Evolutionary conservation across 306 rosid genomes (phyloP).

Genomic region (Ziziphus jujuba): DNA sequence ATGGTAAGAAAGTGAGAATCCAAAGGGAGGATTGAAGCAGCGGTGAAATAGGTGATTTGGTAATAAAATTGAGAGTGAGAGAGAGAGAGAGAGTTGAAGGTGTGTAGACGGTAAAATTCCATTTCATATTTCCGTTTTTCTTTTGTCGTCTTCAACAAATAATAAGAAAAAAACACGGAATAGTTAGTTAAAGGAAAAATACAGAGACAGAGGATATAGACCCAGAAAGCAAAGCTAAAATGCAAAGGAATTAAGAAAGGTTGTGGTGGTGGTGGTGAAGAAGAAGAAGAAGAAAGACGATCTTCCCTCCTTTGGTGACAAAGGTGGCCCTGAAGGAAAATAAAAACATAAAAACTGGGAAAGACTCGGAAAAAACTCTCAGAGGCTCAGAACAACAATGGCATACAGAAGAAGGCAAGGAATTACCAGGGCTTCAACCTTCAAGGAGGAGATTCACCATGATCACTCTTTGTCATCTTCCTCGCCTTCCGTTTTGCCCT

Average conservation of each 20-base stretch:
- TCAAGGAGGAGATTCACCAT: conserved; percentile 68
- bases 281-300: too few relatives aligned
- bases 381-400: too few relatives aligned
- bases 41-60: neutral
- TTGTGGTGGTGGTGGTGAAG: too few relatives aligned
- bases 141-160: neutral
- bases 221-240: neutral
- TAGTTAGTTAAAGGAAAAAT: neutral
- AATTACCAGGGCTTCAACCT: conserved; percentile 65
- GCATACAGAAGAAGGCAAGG: conserved; percentile 93
- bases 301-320: conserved; percentile 9
- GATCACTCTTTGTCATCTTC: conserved; percentile 25
- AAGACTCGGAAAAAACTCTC: neutral
- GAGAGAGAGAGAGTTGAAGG: too few relatives aligned
- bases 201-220: neutral
- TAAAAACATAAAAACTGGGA: neutral
- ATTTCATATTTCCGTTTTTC: conserved; percentile 11
- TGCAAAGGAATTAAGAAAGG: too few relatives aligned
- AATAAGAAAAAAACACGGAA: conserved; percentile 5
- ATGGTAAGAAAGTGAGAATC: too few relatives aligned
- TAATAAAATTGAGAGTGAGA: too few relatives aligned
- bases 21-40: too few relatives aligned
- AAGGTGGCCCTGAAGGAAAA: neutral
- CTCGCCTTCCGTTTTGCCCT: conserved; percentile 25
- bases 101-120: too few relatives aligned